Conservation (phyloP, 106 monocot species). For the Acanthochlamys bracteata region DNA sequence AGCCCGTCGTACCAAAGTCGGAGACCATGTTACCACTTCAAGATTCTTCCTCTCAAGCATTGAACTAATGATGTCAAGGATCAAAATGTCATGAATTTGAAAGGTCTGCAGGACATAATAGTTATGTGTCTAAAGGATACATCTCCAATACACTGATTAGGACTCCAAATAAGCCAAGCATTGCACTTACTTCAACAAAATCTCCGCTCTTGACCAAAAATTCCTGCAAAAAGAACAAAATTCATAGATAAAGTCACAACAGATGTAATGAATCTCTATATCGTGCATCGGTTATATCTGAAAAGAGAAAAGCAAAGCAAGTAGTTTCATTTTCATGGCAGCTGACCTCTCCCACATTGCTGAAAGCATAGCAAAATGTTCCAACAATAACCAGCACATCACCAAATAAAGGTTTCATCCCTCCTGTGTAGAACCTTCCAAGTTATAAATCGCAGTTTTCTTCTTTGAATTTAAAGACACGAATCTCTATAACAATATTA, state of each 20-base stretch:
- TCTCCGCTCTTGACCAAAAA: conserved; percentile 57
- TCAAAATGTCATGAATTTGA: neutral
- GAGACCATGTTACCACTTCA: conserved; percentile 45
- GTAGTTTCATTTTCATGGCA: too few species aligned
- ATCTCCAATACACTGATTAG: conserved; percentile 41
- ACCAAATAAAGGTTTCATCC: conserved; percentile 33
- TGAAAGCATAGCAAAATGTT: conserved; percentile 43
- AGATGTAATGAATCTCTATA: neutral
- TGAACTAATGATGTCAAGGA: conserved; percentile 28
- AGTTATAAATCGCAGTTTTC: neutral
- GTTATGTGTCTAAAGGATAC: conserved; percentile 38
- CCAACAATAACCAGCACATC: conserved; percentile 37
- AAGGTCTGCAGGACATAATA: neutral
- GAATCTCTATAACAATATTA: neutral
- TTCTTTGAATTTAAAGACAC: neutral
- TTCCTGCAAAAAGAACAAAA: conserved; percentile 36
- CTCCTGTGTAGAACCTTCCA: conserved; percentile 13
- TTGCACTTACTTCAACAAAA: conserved; percentile 41
- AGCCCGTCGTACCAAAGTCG: conserved; percentile 29
- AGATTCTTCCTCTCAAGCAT: conserved; percentile 59
- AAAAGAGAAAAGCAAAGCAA: too few species aligned
- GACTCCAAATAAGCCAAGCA: conserved; percentile 64
- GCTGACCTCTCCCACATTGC: conserved; percentile 55
- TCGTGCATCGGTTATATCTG: too few species aligned
- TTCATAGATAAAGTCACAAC: neutral